Evolutionary conservation across 345 rosid species (phyloP), one percentile per base, ranked within the genome.

Genomic region (Lepidium didymum): DNA sequence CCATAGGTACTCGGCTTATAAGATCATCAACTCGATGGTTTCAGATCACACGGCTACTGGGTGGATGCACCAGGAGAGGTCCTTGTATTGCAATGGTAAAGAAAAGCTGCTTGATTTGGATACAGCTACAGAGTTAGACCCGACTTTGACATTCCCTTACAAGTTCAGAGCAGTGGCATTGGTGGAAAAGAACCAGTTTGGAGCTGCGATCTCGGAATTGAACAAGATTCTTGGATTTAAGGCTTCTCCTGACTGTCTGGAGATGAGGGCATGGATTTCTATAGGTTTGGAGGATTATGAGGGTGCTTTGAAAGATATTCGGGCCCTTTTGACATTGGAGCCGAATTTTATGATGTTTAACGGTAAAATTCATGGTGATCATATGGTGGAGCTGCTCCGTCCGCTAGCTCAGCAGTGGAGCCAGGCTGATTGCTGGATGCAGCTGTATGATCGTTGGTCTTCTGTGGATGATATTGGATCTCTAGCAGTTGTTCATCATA

Each of bases 381-480:
- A 75, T 43, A 62, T 93, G 82, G 87, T 90, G 36, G 88, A 90
- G 77, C 72, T 86, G 65, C 87, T 93, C 10, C 72, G 76, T 6
- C 96, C 97, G 38, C 81, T 80, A 61, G 95, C 79, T 36, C 96
- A 82, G 73, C 87, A 86, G 68, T 87, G 85, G 84, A 87, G 86
- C 75, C 89, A 84, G 73, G 97, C 91, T 67, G 97, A 90, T 68
- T 90, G 97, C 73, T 93, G 97, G 98, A 88, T 90, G 95, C 96
- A 88, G 69, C 85, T 93, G 35, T 86, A 88, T 71, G 96, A 93
- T 78, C 81, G 90, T 33, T 93, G 98, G 98, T 93, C 97, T 35
- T 80, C 85, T 10, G 98, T 93, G 33, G 98, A 93, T 57, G 98
- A 93, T 81, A 86, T 93, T 15, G 97, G 98, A 47, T 93, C 97